phyloP scores from a whole-genome alignment of 2,329 filamentous ascomycete genomes.

The Alternaria sp. region DNA sequence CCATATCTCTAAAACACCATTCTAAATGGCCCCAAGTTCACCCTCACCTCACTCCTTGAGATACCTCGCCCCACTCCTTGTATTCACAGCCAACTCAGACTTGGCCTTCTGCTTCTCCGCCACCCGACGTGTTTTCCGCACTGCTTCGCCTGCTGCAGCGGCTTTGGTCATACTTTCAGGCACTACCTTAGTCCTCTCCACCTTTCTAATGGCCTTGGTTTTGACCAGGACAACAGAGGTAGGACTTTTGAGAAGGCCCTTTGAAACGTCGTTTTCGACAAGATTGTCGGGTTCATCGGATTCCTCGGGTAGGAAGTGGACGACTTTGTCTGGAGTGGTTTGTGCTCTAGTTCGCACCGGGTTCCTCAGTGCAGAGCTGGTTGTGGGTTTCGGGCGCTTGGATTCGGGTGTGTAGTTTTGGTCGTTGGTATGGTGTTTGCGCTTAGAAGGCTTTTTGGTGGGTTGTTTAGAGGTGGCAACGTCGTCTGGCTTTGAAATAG shows the following conservation, averaged over 20 bases:
- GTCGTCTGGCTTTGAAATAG: not conserved
- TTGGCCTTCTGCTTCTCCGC: not conserved
- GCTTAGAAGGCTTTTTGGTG: not conserved
- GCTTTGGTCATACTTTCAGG: conserved; percentile 5
- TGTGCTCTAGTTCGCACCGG: not conserved
- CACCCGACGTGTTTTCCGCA: not conserved
- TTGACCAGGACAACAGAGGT: not conserved
- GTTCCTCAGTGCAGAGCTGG: not conserved
- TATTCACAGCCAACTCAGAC: not conserved
- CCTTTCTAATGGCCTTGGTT: not conserved
- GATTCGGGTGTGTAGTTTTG: conserved; percentile 1
- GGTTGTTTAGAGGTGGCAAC: not conserved
- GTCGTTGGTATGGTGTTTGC: conserved; percentile 12
- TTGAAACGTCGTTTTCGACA: not conserved
- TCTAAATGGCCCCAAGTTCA: not conserved
- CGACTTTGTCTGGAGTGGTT: not conserved
- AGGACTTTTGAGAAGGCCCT: not conserved
- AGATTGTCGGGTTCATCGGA: not conserved
- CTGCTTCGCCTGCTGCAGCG: conserved; percentile 9
- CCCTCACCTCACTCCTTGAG: not conserved
- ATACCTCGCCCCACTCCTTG: conserved; percentile 4
- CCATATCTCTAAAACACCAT: not conserved
- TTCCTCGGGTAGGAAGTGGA: not conserved
- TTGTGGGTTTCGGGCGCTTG: not conserved
- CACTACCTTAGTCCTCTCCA: not conserved